Evolutionary conservation across 2,329 filamentous ascomycete genomes (phyloP), one percentile per base, ranked within the genome.

Genomic region (Pseudogymnoascus sp.): DNA sequence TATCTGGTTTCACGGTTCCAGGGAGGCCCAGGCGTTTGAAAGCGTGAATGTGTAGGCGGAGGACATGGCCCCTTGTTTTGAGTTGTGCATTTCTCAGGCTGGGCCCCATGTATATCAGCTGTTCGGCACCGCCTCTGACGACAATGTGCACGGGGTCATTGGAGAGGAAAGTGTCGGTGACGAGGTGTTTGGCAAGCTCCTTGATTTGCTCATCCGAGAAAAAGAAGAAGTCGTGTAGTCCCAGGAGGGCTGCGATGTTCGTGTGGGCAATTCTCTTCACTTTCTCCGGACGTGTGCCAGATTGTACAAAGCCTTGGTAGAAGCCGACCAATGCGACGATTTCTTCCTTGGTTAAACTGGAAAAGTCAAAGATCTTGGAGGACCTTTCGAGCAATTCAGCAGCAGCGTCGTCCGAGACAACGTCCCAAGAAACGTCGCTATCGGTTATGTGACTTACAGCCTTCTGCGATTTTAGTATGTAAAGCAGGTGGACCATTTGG

Each of bases 191-290:
- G 9, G 33, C 57, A 10, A 82, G 67, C 9, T 68, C 62, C 3
- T 70, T 64, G 29, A 83, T 71, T 0, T 69, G 66, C 58, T 72
- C 66, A 4, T 68, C 65, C 0, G 70, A 58, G 1, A 76, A 73
- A 4, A 81, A 64, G 9, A 26, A 37, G n/a, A 59, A 37, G 21
- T 59, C 57, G 57, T 37, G 57, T 8, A 15, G 57, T 13, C 33
- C 35, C 21, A 59, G 17, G n/a, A 59, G 57, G 17, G 8, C 37
- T 26, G 57, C 13, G 26, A 59, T 39, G 8, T 37, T 59, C n/a
- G 21, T 39, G 21, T 37, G 33, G 13, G 57, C 57, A 17, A 40
- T 17, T 26, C 35, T 59, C 57, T 59, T 37, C 21, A 59, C 57
- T 21, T 54, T 54, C 47, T 54, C 47, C 7, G 47, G 33, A 15